Evolutionary conservation across 2,329 filamentous ascomycete species (phyloP), one percentile per base, ranked within the genome.

Genomic region (Sarocladium kiliense): DNA sequence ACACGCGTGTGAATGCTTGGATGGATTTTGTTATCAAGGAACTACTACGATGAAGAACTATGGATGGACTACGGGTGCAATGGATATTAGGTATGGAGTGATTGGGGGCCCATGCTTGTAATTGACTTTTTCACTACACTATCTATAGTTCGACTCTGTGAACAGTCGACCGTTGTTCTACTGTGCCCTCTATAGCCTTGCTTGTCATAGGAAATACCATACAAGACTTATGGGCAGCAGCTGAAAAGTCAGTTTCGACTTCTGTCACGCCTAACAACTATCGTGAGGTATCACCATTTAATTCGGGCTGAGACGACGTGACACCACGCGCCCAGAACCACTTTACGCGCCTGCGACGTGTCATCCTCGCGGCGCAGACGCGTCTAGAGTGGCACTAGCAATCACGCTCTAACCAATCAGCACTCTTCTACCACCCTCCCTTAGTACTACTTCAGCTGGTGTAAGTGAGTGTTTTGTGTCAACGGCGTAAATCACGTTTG

Each of bases 41-140:
- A 36, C 18, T 36, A 34, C 23, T 51, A 36, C 18, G 10, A 45
- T 25, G 47, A 51, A 36, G 6, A 34, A 10, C 30, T 49, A 34
- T 36, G 26, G 47, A 51, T 34, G 47, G 47, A 36, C 27, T 36
- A 51, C 34, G 11, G 47, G 30, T 51, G 30, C 27, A 30, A 51
- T 51, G 47, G 47, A 34, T 18, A 41, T 51, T 49, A 49, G 47
- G n/a, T 34, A 51, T 21, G 47, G 47, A 51, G 27, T 51, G 47
- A 34, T 34, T 30, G 30, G 30, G 36, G 30, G 36, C n/a, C 36
- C 30, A 51, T 51, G 47, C n/a, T 36, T 51, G 27, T 51, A 51
- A 51, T 51, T 51, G 27, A 51, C 18, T 34, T 47, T 47, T 30
- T 6, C 10, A 21, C n/a, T n/a, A n/a, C 14, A 12, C 23, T 30